Evolutionary conservation across 2,329 filamentous ascomycete genomes (phyloP).

Genomic region (Dissoconium aciculare): DNA sequence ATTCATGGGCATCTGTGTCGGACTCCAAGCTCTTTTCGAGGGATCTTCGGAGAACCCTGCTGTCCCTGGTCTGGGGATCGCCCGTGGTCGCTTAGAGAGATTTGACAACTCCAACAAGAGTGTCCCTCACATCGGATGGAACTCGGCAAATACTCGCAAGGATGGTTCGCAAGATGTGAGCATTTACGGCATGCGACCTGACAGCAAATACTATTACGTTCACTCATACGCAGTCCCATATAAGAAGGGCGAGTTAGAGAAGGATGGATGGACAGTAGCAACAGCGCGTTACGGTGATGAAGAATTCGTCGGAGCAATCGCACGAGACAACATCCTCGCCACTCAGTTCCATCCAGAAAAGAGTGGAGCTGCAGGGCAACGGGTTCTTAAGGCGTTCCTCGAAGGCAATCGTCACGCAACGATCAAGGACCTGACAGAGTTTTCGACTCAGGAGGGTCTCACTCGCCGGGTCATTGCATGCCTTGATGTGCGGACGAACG

Average conservation of each 20-base stretch:
- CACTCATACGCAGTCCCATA: conserved; percentile 86
- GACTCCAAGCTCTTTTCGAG: conserved; percentile 77
- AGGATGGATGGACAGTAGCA: conserved; percentile 79
- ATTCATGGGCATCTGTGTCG: conserved; percentile 96
- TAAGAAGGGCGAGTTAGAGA: conserved; percentile 55
- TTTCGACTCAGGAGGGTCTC: conserved; percentile 46
- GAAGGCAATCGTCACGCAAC: conserved; percentile 49
- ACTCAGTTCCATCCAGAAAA: conserved; percentile 98
- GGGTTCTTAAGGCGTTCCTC: conserved; percentile 73
- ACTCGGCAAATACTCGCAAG: conserved; percentile 59
- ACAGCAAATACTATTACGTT: conserved; percentile 97
- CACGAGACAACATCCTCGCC: conserved; percentile 69
- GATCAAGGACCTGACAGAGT: conserved; percentile 20
- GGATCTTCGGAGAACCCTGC: conserved; percentile 64
- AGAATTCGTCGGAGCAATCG: conserved; percentile 81
- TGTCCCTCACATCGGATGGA: conserved; percentile 99
- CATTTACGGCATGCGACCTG: conserved; percentile 64
- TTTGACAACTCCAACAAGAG: conserved; percentile 69
- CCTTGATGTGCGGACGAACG: conserved; percentile 87
- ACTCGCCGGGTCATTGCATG: conserved; percentile 93
- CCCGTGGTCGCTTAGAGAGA: conserved; percentile 54
- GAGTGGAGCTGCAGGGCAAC: conserved; percentile 75
- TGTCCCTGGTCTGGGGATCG: conserved; percentile 59
- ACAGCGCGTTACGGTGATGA: conserved; percentile 77
- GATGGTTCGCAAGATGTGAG: conserved; percentile 30